phyloP scores from a whole-genome alignment of 805 yeast species.

The Candida koratica region DNA sequence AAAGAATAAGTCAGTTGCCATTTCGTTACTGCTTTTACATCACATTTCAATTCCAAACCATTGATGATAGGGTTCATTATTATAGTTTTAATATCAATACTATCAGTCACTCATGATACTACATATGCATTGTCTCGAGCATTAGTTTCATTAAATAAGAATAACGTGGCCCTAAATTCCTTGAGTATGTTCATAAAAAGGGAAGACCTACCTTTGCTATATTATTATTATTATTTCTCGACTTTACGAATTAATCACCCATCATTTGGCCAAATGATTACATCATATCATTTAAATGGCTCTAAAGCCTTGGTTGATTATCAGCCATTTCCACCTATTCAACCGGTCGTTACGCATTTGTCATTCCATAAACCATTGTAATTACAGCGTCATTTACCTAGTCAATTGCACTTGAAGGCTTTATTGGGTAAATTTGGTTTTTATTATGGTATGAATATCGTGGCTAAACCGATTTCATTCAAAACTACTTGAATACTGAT shows the following conservation, averaged over 20 bases:
- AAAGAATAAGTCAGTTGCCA: too few relatives aligned
- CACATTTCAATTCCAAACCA: slow-evolving; percentile 50
- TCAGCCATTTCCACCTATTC: slow-evolving; percentile 39
- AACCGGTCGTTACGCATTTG: slow-evolving; percentile 46
- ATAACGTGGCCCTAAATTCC: slow-evolving; percentile 54
- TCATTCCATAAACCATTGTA: slow-evolving; percentile 65
- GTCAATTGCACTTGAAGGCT: slow-evolving; percentile 71
- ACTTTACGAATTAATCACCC: slow-evolving; percentile 58
- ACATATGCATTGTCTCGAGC: slow-evolving; percentile 69
- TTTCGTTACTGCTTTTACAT: slow-evolving; percentile 69
- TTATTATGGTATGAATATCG: slow-evolving; percentile 45
- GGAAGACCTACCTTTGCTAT: slow-evolving; percentile 66
- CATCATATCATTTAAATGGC: slow-evolving; percentile 33
- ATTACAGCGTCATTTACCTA: slow-evolving; percentile 58
- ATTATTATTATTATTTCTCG: slow-evolving; percentile 53
- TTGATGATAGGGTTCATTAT: slow-evolving; percentile 70
- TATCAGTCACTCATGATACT: slow-evolving; percentile 78
- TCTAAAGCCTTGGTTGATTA: slow-evolving; percentile 34
- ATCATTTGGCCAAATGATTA: slow-evolving; percentile 47
- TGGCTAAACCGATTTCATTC: not conserved
- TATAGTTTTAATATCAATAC: slow-evolving; percentile 58
- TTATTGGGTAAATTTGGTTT: slow-evolving; percentile 63
- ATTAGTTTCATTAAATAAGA: slow-evolving; percentile 56
- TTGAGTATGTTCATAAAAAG: slow-evolving; percentile 43
- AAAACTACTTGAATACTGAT: not conserved